Conservation (phyloP, 2,329 filamentous ascomycete genomes). For the Cladosporium sp. region DNA sequence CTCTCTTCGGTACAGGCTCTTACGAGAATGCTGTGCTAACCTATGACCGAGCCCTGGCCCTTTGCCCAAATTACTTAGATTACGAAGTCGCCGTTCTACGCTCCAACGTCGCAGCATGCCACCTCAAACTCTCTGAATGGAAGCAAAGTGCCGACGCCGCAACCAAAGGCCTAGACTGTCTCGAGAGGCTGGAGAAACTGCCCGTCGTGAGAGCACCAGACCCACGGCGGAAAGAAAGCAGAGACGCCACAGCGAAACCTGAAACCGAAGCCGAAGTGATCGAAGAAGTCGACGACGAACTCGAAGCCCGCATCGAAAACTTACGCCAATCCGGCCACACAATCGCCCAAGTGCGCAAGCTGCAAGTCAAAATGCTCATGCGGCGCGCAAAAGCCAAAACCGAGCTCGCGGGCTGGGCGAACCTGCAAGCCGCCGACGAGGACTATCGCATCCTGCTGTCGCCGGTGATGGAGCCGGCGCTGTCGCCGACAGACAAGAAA, state of each 20-base stretch:
- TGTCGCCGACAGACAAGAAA: slow-evolving; percentile 63
- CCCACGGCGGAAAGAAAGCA: slow-evolving; percentile 11
- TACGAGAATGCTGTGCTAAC: slow-evolving; percentile 75
- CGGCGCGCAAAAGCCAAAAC: slow-evolving; percentile 70
- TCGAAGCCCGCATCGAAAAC: slow-evolving; percentile 38
- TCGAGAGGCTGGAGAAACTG: slow-evolving; percentile 59
- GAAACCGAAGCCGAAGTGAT: slow-evolving; percentile 35
- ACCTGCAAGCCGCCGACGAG: slow-evolving; percentile 70
- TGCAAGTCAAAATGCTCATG: slow-evolving; percentile 78
- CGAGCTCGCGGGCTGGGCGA: slow-evolving; percentile 72
- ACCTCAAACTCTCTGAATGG: slow-evolving; percentile 81
- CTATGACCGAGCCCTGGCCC: slow-evolving; percentile 75
- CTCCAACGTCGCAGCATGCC: slow-evolving; percentile 85
- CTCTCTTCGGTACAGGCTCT: slow-evolving; percentile 67
- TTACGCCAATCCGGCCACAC: slow-evolving; percentile 41
- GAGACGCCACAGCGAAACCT: slow-evolving; percentile 16
- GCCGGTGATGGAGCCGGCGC: slow-evolving; percentile 49
- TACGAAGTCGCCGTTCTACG: slow-evolving; percentile 84
- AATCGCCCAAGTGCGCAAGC: slow-evolving; percentile 64
- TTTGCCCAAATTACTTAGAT: slow-evolving; percentile 78
- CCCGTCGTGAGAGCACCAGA: slow-evolving; percentile 24
- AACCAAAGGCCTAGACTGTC: slow-evolving; percentile 64
- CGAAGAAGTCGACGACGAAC: slow-evolving; percentile 48
- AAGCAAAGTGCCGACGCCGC: slow-evolving; percentile 74
- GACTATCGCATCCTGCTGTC: slow-evolving; percentile 67